phyloP scores from a whole-genome alignment of 139 green algal genomes.

The Cymbomonas tetramitiformis region DNA sequence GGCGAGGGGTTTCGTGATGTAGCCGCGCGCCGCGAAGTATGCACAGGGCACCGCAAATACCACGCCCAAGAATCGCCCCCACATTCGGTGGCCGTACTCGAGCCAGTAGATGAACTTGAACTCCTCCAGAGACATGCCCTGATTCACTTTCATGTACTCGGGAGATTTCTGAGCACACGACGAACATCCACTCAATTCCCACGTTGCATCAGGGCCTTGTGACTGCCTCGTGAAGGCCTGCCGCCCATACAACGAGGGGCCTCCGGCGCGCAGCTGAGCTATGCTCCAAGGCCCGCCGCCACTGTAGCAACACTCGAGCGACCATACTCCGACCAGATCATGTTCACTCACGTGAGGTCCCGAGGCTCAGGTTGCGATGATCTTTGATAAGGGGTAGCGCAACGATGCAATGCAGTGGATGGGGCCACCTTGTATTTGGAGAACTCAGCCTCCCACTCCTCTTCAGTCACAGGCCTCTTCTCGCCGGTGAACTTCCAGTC shows the following conservation, averaged over 20 bases:
- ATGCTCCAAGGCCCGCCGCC: too few relatives aligned
- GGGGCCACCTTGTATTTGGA: slow-evolving; percentile 73
- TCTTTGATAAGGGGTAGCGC: too few relatives aligned
- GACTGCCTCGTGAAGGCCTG: too few relatives aligned
- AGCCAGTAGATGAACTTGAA: slow-evolving; percentile 99
- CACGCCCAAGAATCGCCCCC: slow-evolving; percentile 58
- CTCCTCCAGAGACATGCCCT: slow-evolving; percentile 77
- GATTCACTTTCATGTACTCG: slow-evolving; percentile 51
- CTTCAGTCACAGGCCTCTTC: slow-evolving; percentile 32
- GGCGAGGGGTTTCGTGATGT: slow-evolving; percentile 52
- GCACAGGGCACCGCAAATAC: slow-evolving; percentile 61
- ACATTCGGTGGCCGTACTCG: slow-evolving; percentile 94
- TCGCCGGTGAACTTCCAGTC: slow-evolving; percentile 94
- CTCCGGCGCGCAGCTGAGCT: too few relatives aligned
- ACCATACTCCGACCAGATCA: too few relatives aligned
- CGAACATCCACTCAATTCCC: too few relatives aligned
- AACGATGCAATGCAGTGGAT: background rate
- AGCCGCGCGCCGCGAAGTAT: slow-evolving; percentile 57
- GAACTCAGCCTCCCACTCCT: slow-evolving; percentile 64
- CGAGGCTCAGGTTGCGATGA: too few relatives aligned
- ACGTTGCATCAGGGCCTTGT: too few relatives aligned
- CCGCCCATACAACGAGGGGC: too few relatives aligned
- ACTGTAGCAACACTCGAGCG: too few relatives aligned
- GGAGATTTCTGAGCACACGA: too few relatives aligned
- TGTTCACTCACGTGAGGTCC: too few relatives aligned